Base-by-base conservation (phyloP, 2,329 filamentous ascomycete genomes). In the Colletotrichum simmondsii region DNA sequence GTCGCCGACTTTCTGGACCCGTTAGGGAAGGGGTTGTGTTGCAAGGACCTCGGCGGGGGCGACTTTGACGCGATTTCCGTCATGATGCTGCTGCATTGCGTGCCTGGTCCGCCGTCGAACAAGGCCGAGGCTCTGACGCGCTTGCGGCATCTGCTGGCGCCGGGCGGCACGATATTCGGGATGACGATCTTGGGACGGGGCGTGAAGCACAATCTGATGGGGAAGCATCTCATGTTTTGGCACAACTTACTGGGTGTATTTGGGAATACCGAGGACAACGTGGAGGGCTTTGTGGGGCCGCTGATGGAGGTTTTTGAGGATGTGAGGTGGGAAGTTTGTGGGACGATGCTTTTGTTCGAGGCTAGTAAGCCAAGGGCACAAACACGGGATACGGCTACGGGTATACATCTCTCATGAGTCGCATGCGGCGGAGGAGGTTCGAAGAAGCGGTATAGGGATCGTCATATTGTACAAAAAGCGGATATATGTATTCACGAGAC, bases 51-150 rank as follows among this genome's bases (percentile, higher is more conserved):
- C 10, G 37, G 37, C 12, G 64, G 68, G 3, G 64, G 49, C n/a
- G 22, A 32, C 1, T 68, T 72, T 30, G 58, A 72, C 24, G 53
- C 42, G 1, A 72, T 72, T 19, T 72, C 69, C 5, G 53, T 57
- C 12, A 72, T 52, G 65, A 42, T 72, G 28, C 71, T 79, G 10
- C 73, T 80, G 14, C 78, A 80, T 71, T 80, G 79, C 65, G 64
- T 80, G 5, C 71, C 78, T 6, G 75, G 75, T 1, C 71, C 76
- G 0, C 54, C 76, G 0, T 75, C 74, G 10, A 53, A 61, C 10
- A 79, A 80, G 61, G 70, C 57, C 30, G 30, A 65, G 26, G 72
- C 67, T 26, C 22, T 76, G 30, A 52, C 71, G 8, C 24, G 28
- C 22, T 56, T 75, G 4, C 71, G 73, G 22, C 35, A 62, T 11